These are phyloP conservation scores for Pleurotus giganteus DNA, from an alignment of 768 basidiomycete genomes.

Conservation along the genomic window DNA sequence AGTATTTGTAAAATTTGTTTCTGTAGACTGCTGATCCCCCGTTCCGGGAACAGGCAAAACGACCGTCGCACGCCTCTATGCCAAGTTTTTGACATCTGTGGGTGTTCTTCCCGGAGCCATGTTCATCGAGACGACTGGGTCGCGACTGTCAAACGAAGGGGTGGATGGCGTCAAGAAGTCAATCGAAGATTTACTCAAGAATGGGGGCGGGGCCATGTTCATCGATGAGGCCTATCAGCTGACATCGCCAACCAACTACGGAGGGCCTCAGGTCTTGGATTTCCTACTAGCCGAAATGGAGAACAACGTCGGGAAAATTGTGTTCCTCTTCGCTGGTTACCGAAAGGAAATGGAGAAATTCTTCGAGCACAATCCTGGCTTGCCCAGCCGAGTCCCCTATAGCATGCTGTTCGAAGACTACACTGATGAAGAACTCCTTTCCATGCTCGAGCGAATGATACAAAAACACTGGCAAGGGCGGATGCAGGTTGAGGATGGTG, in stretches of 20 bases:
- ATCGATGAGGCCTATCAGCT: constrained; percentile 76
- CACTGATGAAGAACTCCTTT: constrained; percentile 50
- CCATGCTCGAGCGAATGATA: constrained; percentile 52
- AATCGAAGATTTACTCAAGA: constrained; percentile 42
- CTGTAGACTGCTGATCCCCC: background rate
- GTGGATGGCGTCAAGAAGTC: constrained; percentile 49
- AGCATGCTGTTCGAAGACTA: constrained; percentile 61
- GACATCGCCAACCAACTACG: constrained; percentile 40
- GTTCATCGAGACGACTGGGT: constrained; percentile 65
- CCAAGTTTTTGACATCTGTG: constrained; percentile 57
- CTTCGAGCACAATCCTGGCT: constrained; percentile 73
- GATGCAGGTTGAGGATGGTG: constrained; percentile 57
- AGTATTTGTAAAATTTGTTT: constrained; percentile 10
- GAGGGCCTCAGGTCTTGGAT: constrained; percentile 61
- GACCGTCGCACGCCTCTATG: constrained; percentile 63
- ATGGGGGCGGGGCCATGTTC: constrained; percentile 65
- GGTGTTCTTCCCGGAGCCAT: constrained; percentile 47
- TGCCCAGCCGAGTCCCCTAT: constrained; percentile 67
- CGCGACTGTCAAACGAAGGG: constrained; percentile 56
- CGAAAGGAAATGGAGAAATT: constrained; percentile 73
- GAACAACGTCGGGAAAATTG: constrained; percentile 58
- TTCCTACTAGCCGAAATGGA: constrained; percentile 76
- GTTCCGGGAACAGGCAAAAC: constrained; percentile 54
- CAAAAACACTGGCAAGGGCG: constrained; percentile 41
- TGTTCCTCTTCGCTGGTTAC: constrained; percentile 74